A percentile compares a stretch with the other conserved stretches of the same genome.
phyloP scores from a whole-genome alignment of 108 stramenopile genomes.

The Nannochloropsis salina region DNA sequence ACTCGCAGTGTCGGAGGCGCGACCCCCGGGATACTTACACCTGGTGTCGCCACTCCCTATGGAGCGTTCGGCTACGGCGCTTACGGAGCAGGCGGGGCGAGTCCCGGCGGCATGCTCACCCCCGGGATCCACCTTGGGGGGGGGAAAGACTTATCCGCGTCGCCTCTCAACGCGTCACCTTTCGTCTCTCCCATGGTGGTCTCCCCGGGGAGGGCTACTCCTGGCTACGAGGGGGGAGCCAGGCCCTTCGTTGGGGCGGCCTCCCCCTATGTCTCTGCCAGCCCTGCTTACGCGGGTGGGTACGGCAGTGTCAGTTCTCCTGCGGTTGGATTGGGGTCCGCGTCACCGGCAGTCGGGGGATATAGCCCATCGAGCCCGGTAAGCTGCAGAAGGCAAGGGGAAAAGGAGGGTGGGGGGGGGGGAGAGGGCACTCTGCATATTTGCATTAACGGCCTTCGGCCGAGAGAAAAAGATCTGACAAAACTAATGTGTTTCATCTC shows the following conservation, averaged over 20 bases:
- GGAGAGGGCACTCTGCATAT: too few species aligned
- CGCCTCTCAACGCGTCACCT: slow-evolving; percentile 47
- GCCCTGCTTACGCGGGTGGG: slow-evolving; percentile 24
- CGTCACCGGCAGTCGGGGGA: neutral
- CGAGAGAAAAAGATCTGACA: too few species aligned
- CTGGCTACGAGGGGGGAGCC: neutral
- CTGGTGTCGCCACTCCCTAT: slow-evolving; percentile 22
- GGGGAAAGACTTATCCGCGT: neutral
- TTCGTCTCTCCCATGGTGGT: slow-evolving; percentile 56
- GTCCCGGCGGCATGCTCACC: slow-evolving; percentile 18
- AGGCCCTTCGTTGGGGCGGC: neutral
- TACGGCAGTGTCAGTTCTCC: neutral
- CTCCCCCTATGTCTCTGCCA: neutral
- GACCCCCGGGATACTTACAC: slow-evolving; percentile 23
- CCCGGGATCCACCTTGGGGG: slow-evolving; percentile 3
- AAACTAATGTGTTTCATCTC: too few species aligned
- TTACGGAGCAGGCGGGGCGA: slow-evolving; percentile 26
- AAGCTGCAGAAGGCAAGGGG: too few species aligned
- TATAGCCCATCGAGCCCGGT: neutral
- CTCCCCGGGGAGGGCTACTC: neutral
- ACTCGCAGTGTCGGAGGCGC: slow-evolving; percentile 20
- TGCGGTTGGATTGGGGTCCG: neutral
- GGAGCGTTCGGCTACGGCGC: slow-evolving; percentile 21
- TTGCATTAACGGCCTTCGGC: too few species aligned
- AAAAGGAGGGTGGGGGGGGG: too few species aligned